phyloP scores from a whole-genome alignment of 768 basidiomycete genomes.

The Russula dissimulans region DNA sequence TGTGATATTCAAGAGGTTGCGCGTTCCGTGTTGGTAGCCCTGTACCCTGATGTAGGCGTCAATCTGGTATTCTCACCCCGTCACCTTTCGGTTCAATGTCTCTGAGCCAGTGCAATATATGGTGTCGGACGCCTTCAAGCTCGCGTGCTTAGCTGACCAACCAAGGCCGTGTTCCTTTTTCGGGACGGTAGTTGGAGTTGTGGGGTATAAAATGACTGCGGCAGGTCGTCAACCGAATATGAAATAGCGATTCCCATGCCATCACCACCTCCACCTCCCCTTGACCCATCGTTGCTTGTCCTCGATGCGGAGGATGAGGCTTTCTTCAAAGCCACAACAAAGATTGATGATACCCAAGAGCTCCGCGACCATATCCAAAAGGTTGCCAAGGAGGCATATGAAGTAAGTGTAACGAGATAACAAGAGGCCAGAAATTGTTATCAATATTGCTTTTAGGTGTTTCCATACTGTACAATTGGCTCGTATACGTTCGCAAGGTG shows the following conservation, averaged over 20 bases:
- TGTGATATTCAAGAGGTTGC: no score
- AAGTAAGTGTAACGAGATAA: not conserved
- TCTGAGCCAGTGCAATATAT: no score
- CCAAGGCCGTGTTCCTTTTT: no score
- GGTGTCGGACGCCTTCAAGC: no score
- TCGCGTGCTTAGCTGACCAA: no score
- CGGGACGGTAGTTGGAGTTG: no score
- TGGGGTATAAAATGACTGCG: not conserved
- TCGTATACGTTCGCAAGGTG: conserved; percentile 24
- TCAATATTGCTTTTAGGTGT: conserved; percentile 18
- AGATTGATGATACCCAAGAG: not conserved
- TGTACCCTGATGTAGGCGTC: no score
- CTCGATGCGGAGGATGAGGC: not conserved
- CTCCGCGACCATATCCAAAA: conserved; percentile 5
- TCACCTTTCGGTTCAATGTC: no score
- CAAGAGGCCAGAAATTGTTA: not conserved
- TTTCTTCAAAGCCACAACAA: conserved; percentile 4
- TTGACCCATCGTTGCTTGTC: conserved; percentile 9
- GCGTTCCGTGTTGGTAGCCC: no score
- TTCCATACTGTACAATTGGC: conserved; percentile 27
- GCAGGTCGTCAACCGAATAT: not conserved
- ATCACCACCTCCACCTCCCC: not conserved
- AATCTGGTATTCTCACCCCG: no score
- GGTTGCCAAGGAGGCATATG: conserved; percentile 8
- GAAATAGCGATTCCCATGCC: not conserved